These are phyloP conservation scores for Arthroderma sp. DNA, from an alignment of 2,329 filamentous ascomycete species.

Conservation along the genomic window DNA sequence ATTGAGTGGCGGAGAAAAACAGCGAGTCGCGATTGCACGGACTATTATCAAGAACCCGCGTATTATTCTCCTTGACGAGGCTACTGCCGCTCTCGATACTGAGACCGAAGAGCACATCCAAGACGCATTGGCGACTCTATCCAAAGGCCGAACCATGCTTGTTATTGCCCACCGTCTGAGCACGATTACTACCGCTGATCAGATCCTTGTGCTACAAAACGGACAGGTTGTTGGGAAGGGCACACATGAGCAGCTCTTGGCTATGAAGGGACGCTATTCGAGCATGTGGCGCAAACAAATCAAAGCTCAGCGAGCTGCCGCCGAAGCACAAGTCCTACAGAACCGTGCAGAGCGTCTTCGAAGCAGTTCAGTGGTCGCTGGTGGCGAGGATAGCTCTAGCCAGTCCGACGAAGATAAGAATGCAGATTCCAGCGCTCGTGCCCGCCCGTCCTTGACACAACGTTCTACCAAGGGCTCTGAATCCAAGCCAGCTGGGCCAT, in stretches of 20 bases:
- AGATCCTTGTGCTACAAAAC: conserved; percentile 66
- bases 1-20: conserved; percentile 82
- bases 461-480: conserved; percentile 9
- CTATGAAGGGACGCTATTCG: conserved; percentile 58
- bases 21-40: conserved; percentile 82
- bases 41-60: conserved; percentile 85
- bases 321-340: conserved; percentile 42
- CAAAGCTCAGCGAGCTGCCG: conserved; percentile 58
- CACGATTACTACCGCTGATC: conserved; percentile 73
- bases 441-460: conserved; percentile 10
- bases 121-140: conserved; percentile 67
- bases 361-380: conserved; percentile 28
- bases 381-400: conserved; percentile 36
- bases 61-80: conserved; percentile 87
- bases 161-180: conserved; percentile 88
- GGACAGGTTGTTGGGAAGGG: conserved; percentile 68
- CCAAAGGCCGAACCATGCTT: conserved; percentile 76
- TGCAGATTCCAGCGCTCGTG: conserved; percentile 6
- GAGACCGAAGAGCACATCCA: conserved; percentile 92
- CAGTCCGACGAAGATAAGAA: conserved; percentile 37
- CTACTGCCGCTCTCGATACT: conserved; percentile 75
- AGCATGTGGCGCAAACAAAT: conserved; percentile 88
- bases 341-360: conserved; percentile 33
- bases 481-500: neutral
- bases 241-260: conserved; percentile 64